Percentiles rank a stretch among this genome's conserved stretches.
phyloP scores from a whole-genome alignment of 2,329 filamentous ascomycete genomes.

The Microcyclosporella mali region DNA sequence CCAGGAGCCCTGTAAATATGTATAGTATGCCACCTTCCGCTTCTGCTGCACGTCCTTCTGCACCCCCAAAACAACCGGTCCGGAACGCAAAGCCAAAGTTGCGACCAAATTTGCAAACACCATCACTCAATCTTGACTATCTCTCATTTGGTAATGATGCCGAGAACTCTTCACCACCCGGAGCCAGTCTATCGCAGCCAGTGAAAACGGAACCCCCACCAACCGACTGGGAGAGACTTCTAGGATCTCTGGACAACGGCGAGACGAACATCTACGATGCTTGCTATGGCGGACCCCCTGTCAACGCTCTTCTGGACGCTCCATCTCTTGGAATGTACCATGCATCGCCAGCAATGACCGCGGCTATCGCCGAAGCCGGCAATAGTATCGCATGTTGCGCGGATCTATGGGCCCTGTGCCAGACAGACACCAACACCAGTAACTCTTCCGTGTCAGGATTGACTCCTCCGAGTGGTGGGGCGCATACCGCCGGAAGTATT shows the following conservation, averaged over 20 bases:
- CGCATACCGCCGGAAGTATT: conserved; percentile 20
- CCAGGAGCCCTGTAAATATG: conserved; percentile 36
- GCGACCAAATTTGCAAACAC: conserved; percentile 8
- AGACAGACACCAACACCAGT: conserved; percentile 21
- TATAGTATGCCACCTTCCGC: conserved; percentile 27
- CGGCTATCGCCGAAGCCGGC: conserved; percentile 11
- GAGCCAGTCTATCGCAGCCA: conserved; percentile 18
- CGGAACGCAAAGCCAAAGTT: conserved; percentile 12
- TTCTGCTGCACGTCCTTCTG: conserved; percentile 21
- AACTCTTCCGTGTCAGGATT: conserved; percentile 10
- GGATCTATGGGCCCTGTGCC: conserved; percentile 29
- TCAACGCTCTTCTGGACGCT: conserved; percentile 37
- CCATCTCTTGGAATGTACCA: conserved; percentile 36
- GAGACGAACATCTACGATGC: conserved; percentile 78
- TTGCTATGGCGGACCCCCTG: conserved; percentile 63
- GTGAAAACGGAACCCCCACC: conserved; percentile 42
- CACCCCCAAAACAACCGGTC: conserved; percentile 13
- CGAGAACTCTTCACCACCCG: conserved; percentile 11
- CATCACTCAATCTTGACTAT: conserved; percentile 44
- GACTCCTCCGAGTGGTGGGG: conserved; percentile 7
- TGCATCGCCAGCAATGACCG: conserved; percentile 18
- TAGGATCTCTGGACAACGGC: conserved; percentile 73
- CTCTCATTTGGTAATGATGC: conserved; percentile 41
- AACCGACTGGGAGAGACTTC: conserved; percentile 74
- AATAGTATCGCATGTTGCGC: conserved; percentile 19